Conservation (phyloP, 78 protist species). For the Emiliania huxleyi region DNA sequence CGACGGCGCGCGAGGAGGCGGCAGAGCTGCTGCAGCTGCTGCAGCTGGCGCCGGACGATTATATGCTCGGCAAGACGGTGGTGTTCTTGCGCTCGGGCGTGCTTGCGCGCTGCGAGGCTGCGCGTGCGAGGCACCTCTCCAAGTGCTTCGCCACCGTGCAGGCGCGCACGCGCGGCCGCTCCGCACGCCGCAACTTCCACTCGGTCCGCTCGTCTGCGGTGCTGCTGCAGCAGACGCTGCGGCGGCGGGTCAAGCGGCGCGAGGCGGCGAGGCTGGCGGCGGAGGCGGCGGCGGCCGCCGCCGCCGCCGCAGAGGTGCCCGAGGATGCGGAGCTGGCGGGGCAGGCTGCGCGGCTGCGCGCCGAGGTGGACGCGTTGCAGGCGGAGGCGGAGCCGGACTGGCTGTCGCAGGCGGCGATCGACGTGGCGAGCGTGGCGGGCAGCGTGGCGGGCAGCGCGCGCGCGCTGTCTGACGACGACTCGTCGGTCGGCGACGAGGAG, state of each 20-base stretch:
- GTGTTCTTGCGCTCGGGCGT: neutral
- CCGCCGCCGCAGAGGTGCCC: neutral
- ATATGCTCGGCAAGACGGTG: neutral
- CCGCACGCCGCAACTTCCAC: neutral
- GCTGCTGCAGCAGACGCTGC: neutral
- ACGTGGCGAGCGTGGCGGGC: neutral
- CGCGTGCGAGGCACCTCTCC: neutral
- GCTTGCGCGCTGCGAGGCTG: neutral
- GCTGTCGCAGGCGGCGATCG: neutral
- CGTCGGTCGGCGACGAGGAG: neutral
- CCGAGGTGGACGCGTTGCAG: neutral
- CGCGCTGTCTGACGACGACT: neutral
- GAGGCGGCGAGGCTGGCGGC: neutral
- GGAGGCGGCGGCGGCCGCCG: neutral
- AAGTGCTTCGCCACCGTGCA: neutral
- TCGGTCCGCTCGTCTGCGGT: neutral
- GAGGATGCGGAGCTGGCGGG: neutral
- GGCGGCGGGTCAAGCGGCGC: neutral
- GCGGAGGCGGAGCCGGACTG: neutral
- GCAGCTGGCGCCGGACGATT: neutral
- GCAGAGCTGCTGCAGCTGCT: neutral
- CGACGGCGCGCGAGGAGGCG: neutral
- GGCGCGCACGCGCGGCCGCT: neutral
- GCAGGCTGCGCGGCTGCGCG: neutral
- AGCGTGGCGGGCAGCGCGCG: neutral